Base-by-base conservation (phyloP, 2,329 filamentous ascomycete species). In the Albifimbria verrucaria region DNA sequence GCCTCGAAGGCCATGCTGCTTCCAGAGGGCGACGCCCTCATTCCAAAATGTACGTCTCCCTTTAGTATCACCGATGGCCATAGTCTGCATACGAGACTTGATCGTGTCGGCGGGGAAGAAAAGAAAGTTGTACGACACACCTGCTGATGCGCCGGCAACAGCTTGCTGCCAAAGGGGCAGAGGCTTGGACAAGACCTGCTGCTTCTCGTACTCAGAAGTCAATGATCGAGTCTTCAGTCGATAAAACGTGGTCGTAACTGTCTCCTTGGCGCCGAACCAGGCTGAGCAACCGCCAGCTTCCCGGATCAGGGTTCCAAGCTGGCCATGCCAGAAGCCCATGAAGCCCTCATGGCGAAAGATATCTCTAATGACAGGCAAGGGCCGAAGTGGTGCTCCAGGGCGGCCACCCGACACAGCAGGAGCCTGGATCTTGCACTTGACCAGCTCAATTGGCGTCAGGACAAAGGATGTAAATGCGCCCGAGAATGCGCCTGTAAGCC, bases 391-490 rank as follows among this genome's bases (percentile, higher is more conserved):
- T 12, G 74, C 76, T 3, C 69, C 69, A 2, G 64, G 65, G 22
- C 67, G 68, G 21, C 76, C 77, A 22, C 74, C 72, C 2, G 70
- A 66, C 1, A 74, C 68, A 17, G 63, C 65, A 10, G 81, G 90
- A 1, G 93, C 92, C 70, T 99, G 94, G 75, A 99, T 96, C 73
- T 94, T 95, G 81, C 94, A 99, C 74, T 99, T 99, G 68, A 99
- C 89, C 50, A 99, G 83, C 74, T 99, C 94, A 60, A 99, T 91
- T 0, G 94, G 94, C 0, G 94, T 99, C 56, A 99, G 83, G 26
- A 96, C 85, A 47, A 97, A 80, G 0, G 91, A 96, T 0, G 94
- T 96, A 64, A 96, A 89, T 39, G 89, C 88, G 28, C 94, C 94
- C 1, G 92, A 88, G 53, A 90, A 87, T 48, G 90, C 93, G 46